phyloP scores from a whole-genome alignment of 2,329 filamentous ascomycete genomes.

The Pezicula radicicola region DNA sequence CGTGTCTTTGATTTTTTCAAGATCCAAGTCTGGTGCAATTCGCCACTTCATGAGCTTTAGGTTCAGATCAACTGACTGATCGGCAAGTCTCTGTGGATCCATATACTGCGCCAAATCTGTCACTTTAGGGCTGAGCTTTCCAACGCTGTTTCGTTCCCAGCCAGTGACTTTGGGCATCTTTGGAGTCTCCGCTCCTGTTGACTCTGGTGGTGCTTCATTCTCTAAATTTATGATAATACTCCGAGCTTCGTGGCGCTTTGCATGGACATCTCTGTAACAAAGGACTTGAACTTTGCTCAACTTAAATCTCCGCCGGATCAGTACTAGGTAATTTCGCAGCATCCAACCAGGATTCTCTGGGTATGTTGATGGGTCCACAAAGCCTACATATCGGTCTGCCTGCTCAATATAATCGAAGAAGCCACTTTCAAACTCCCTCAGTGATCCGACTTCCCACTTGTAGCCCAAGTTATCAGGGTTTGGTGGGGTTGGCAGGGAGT shows the following conservation, averaged over 20 bases:
- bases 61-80: constrained; percentile 94
- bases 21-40: constrained; percentile 81
- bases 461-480: constrained; percentile 51
- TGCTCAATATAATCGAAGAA: constrained; percentile 75
- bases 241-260: constrained; percentile 72
- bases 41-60: constrained; percentile 99
- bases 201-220: constrained; percentile 17
- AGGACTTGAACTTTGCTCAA: constrained; percentile 77
- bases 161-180: constrained; percentile 87
- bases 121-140: constrained; percentile 74
- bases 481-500: constrained; percentile 47
- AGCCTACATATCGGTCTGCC: constrained; percentile 80
- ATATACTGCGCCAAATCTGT: constrained; percentile 90
- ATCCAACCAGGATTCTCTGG: constrained; percentile 87
- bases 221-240: constrained; percentile 68
- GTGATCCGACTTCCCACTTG: constrained; percentile 72
- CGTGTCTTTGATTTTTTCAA: constrained; percentile 85
- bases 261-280: constrained; percentile 83
- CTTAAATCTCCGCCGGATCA: constrained; percentile 79
- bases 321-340: constrained; percentile 80
- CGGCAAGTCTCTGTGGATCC: constrained; percentile 82
- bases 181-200: constrained; percentile 16
- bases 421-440: constrained; percentile 77
- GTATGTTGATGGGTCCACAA: constrained; percentile 92
- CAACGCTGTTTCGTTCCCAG: constrained; percentile 82